phyloP scores from a whole-genome alignment of 345 rosid species.

The Euphorbia tirucalli region DNA sequence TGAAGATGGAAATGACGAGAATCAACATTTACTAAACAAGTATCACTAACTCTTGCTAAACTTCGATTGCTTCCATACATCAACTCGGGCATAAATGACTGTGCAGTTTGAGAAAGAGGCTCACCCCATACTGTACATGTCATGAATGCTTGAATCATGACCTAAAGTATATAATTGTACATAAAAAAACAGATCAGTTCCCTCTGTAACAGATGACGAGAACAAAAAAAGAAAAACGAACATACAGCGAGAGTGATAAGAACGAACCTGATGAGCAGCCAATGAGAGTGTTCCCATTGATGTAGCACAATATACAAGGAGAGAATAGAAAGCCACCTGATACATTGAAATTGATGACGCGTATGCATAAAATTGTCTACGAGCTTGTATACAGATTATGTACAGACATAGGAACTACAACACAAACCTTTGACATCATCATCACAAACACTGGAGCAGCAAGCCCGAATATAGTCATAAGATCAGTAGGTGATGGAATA shows the following conservation, averaged over 20 bases:
- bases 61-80: conserved; percentile 58
- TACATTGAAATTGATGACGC: conserved; percentile 16
- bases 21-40: not conserved
- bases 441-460: conserved; percentile 79
- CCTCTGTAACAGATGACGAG: not conserved
- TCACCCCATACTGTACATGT: conserved; percentile 78
- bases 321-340: conserved; percentile 78
- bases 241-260: not conserved
- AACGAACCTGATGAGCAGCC: conserved; percentile 89
- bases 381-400: too few species aligned
- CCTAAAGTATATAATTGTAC: conserved; percentile 29
- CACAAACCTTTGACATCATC: conserved; percentile 65
- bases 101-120: conserved; percentile 92
- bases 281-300: conserved; percentile 75
- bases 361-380: conserved; percentile 3
- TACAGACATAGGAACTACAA: not conserved
- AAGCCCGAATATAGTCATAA: conserved; percentile 52
- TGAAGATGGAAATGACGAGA: not conserved
- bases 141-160: conserved; percentile 65
- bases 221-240: not conserved
- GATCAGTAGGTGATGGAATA: conserved; percentile 57
- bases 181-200: not conserved
- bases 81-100: conserved; percentile 90
- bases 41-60: conserved; percentile 49
- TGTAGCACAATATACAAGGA: conserved; percentile 74